Base-by-base conservation (phyloP, 441 rosid genomes). In the Dalechampia spathulata region DNA sequence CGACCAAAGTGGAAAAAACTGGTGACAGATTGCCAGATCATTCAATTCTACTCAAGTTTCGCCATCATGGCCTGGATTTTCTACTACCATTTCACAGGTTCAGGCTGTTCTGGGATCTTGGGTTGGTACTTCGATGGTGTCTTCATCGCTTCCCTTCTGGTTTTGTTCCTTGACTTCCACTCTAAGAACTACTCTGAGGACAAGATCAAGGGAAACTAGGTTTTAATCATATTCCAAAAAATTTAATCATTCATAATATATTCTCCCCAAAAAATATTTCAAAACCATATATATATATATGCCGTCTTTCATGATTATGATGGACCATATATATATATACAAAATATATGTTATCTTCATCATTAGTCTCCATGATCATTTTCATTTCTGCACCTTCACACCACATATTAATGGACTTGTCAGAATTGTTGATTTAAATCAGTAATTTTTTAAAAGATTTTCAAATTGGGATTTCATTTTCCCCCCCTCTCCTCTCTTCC, bases 121-220 rank as follows among this genome's bases (percentile, higher is more conserved):
- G 79, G 78, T n/a, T 83, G 86, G 85, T 80, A 76, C 62, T 85
- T 83, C 55, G 80, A 79, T 42, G 79, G 83, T 3, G 62, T 70
- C 15, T 84, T 82, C 55, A 78, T 74, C 37, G 69, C 76, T 51
- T 76, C 88, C 23, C 92, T 82, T 64, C 43, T 85, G 59, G 66
- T 72, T 17, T 51, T 84, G 25, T 84, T 82, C 54, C 50, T 76
- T 55, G 74, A 84, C 30, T 84, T 82, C 49, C 86, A 72, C 65
- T 59, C 63, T 30, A 76, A 80, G 78, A 78, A 57, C 46, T 82
- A 79, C 47, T 49, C 68, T 9, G 39, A 51, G 30, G 30, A 52
- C 22, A 47, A 62, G 23, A 27, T 23, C 28, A 60, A 49, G 22
- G 11, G 6, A 20, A 48, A 46, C 23, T 5, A 52, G n/a, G 17